A percentile compares a stretch with the other conserved stretches of the same genome.
Conservation (phyloP, 768 basidiomycete genomes). For the Rhodosporidiobolus odoratus region DNA sequence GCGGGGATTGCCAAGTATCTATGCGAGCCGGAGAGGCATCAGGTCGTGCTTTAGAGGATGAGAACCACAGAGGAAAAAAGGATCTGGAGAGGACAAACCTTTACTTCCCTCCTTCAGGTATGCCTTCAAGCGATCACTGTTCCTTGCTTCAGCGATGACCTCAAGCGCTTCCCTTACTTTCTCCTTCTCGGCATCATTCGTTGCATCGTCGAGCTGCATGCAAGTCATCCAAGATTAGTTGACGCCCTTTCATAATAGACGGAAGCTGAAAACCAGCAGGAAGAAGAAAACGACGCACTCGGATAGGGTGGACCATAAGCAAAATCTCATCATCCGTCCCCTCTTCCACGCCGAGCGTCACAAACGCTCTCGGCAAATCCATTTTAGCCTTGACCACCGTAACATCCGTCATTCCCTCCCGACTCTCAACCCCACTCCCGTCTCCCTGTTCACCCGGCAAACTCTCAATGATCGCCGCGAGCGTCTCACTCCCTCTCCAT, state of each 20-base stretch:
- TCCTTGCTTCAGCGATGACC: slow-evolving; percentile 63
- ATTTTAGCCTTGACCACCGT: slow-evolving; percentile 44
- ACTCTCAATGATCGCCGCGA: slow-evolving; percentile 13
- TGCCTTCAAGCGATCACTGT: slow-evolving; percentile 64
- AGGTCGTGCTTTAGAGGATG: background rate
- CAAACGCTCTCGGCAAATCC: slow-evolving; percentile 66
- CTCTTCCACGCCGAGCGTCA: slow-evolving; percentile 65
- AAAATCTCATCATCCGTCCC: slow-evolving; percentile 66
- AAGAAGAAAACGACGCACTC: slow-evolving; percentile 53
- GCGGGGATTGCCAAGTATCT: background rate
- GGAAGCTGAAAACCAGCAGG: background rate
- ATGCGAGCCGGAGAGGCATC: slow-evolving; percentile 45
- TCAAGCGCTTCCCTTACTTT: slow-evolving; percentile 56
- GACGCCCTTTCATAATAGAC: background rate
- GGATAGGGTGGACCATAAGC: slow-evolving; percentile 63
- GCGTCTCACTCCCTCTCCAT: background rate
- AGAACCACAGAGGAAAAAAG: background rate
- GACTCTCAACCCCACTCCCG: too few species aligned
- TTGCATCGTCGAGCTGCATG: slow-evolving; percentile 8
- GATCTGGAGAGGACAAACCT: slow-evolving; percentile 70
- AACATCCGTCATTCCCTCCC: background rate
- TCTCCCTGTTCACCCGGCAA: background rate
- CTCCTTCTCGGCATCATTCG: slow-evolving; percentile 11
- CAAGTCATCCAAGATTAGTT: background rate
- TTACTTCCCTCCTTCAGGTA: slow-evolving; percentile 65